These are phyloP conservation scores for Lipomyces spencermartinsiae DNA, from an alignment of 805 yeast genomes.

Conservation along the genomic window DNA sequence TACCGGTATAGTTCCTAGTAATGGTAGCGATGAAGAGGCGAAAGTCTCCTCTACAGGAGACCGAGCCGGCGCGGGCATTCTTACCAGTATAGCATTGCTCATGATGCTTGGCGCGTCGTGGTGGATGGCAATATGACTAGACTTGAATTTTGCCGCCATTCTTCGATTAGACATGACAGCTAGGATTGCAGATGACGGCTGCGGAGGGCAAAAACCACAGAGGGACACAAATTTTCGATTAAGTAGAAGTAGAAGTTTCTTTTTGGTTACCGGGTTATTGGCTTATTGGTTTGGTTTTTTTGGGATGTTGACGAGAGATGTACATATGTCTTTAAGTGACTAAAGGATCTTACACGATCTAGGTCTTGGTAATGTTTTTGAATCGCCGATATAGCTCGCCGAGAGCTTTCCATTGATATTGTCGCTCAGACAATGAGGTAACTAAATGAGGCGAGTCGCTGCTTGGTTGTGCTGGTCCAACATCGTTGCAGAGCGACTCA, in stretches of 20 bases:
- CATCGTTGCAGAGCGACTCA: too few relatives aligned
- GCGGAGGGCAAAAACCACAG: background rate
- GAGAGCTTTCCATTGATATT: too few relatives aligned
- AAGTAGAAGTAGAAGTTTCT: too few relatives aligned
- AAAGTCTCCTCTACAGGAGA: slow-evolving; percentile 21
- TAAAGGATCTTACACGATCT: too few relatives aligned
- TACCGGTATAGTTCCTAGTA: slow-evolving; percentile 48
- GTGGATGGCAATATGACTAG: slow-evolving; percentile 25
- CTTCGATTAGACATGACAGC: background rate
- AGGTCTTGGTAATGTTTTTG: too few relatives aligned
- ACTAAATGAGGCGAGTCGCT: too few relatives aligned
- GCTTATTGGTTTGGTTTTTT: too few relatives aligned
- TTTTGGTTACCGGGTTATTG: background rate
- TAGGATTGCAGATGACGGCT: background rate
- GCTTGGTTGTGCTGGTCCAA: too few relatives aligned
- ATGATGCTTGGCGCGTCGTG: slow-evolving; percentile 32
- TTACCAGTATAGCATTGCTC: slow-evolving; percentile 22
- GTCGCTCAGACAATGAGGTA: too few relatives aligned
- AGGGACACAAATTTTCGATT: background rate
- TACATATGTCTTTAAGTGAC: too few relatives aligned
- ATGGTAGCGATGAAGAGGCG: slow-evolving; percentile 38
- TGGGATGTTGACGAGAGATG: too few relatives aligned
- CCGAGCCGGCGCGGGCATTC: slow-evolving; percentile 36
- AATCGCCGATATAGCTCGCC: too few relatives aligned
- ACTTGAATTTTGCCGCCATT: background rate